Percentiles rank a stretch among this genome's conserved stretches.
Evolutionary conservation across 495 filamentous ascomycete genomes (phyloP).

Genomic region (Darksidea phi): DNA sequence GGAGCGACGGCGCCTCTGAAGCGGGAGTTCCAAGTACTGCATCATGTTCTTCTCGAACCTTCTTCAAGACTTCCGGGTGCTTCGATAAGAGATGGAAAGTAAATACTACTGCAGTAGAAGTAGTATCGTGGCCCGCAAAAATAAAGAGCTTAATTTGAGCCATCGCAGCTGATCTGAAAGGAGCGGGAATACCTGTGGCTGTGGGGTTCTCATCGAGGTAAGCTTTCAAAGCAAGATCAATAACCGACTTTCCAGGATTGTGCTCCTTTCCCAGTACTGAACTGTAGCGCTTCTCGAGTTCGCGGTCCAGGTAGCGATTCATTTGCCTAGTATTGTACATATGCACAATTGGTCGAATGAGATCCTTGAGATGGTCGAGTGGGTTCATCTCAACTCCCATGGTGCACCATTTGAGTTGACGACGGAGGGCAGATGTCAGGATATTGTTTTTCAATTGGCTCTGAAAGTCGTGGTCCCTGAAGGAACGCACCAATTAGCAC

Average conservation of each 20-base stretch:
- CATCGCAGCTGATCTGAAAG: slow-evolving; percentile 33
- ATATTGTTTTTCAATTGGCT: neutral
- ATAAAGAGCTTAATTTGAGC: slow-evolving; percentile 41
- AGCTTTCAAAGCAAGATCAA: slow-evolving; percentile 7
- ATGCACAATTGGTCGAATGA: neutral
- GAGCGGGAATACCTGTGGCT: slow-evolving; percentile 4
- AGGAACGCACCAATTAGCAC: no score
- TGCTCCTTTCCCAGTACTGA: neutral
- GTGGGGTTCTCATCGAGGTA: neutral
- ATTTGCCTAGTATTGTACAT: slow-evolving; percentile 8
- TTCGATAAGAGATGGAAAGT: slow-evolving; percentile 41
- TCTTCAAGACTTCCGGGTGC: slow-evolving; percentile 39
- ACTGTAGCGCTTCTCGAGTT: neutral
- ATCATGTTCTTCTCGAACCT: slow-evolving; percentile 42
- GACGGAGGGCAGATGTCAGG: neutral
- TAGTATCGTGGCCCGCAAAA: slow-evolving; percentile 50
- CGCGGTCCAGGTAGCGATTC: neutral
- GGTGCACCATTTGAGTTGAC: neutral
- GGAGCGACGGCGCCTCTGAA: neutral
- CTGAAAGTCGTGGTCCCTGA: neutral
- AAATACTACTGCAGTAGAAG: slow-evolving; percentile 43
- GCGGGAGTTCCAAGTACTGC: slow-evolving; percentile 37
- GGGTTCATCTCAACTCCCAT: neutral
- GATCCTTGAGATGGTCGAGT: slow-evolving; percentile 2
- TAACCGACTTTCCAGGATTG: slow-evolving; percentile 1